phyloP scores from a whole-genome alignment of 768 basidiomycete species.

The Clitopilus hobsonii region DNA sequence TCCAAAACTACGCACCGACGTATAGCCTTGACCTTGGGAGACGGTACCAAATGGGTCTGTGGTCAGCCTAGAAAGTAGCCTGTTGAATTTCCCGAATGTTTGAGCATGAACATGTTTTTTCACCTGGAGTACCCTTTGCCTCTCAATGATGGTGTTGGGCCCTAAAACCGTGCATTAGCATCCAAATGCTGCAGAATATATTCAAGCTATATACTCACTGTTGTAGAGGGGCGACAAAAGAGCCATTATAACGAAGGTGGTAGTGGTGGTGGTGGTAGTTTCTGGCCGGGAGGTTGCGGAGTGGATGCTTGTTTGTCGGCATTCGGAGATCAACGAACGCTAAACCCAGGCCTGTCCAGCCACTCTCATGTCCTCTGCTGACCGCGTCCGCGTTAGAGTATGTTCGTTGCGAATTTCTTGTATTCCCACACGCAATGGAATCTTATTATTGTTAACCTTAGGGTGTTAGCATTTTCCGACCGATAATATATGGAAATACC shows the following conservation, averaged over 20 bases:
- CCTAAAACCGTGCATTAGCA: slow-evolving; percentile 25
- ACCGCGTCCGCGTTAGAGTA: slow-evolving; percentile 79
- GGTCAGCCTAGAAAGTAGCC: slow-evolving; percentile 29
- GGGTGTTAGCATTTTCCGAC: slow-evolving; percentile 85
- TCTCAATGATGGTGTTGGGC: slow-evolving; percentile 63
- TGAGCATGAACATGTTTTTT: slow-evolving; percentile 8
- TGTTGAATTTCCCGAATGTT: slow-evolving; percentile 3
- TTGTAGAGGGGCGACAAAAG: slow-evolving; percentile 58
- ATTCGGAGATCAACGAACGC: slow-evolving; percentile 7
- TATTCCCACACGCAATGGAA: slow-evolving; percentile 1
- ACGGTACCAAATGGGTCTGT: slow-evolving; percentile 54
- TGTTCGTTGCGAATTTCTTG: slow-evolving; percentile 24
- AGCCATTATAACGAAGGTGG: slow-evolving; percentile 34
- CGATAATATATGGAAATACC: slow-evolving; percentile 95
- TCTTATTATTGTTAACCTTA: slow-evolving; percentile 22
- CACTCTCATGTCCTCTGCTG: slow-evolving; percentile 46
- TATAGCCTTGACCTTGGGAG: slow-evolving; percentile 61
- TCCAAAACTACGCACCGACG: slow-evolving; percentile 40
- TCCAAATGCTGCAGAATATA: background rate
- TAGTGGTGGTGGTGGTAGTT: slow-evolving; percentile 14
- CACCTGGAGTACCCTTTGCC: slow-evolving; percentile 67
- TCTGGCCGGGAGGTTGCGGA: slow-evolving; percentile 36
- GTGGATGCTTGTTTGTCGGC: slow-evolving; percentile 31
- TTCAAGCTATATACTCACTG: slow-evolving; percentile 37
- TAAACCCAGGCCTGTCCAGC: slow-evolving; percentile 32